Percentiles rank a stretch among this genome's conserved stretches.
These are phyloP conservation scores for Russula griseocarnosa DNA, from an alignment of 768 basidiomycete species.

Conservation along the genomic window DNA sequence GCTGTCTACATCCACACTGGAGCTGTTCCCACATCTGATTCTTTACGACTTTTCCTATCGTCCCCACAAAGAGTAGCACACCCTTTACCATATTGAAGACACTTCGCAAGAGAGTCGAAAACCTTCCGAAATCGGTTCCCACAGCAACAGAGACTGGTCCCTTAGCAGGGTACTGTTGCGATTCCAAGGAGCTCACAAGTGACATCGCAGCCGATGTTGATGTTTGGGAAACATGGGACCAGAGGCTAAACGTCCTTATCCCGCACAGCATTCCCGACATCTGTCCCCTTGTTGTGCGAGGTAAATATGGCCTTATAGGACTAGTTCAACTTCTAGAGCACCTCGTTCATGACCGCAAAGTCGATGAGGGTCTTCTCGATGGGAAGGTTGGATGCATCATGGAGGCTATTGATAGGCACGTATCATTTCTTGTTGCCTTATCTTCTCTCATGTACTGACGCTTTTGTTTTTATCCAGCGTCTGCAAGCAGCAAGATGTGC, in stretches of 20 bases:
- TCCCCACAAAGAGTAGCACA: background rate
- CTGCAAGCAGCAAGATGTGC: background rate
- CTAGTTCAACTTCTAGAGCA: background rate
- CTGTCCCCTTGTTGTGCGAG: background rate
- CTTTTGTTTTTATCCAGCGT: background rate
- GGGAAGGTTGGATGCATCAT: background rate
- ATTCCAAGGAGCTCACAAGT: background rate
- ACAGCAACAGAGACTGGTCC: background rate
- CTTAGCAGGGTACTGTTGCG: background rate
- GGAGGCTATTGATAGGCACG: background rate
- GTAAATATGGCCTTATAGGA: background rate
- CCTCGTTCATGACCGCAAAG: background rate
- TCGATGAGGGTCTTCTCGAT: background rate
- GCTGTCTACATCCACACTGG: too few relatives aligned
- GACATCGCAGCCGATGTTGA: background rate
- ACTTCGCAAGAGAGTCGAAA: background rate
- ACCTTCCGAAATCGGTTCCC: background rate
- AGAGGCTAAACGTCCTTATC: background rate
- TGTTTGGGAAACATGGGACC: slow-evolving; percentile 2
- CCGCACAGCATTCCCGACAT: background rate
- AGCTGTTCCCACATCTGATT: background rate
- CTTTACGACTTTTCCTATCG: background rate
- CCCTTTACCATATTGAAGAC: background rate
- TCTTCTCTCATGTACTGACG: background rate
- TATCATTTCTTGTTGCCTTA: too few relatives aligned